Base-by-base conservation (phyloP, 1,284 basidiomycete genomes). In the Boletus sp. region DNA sequence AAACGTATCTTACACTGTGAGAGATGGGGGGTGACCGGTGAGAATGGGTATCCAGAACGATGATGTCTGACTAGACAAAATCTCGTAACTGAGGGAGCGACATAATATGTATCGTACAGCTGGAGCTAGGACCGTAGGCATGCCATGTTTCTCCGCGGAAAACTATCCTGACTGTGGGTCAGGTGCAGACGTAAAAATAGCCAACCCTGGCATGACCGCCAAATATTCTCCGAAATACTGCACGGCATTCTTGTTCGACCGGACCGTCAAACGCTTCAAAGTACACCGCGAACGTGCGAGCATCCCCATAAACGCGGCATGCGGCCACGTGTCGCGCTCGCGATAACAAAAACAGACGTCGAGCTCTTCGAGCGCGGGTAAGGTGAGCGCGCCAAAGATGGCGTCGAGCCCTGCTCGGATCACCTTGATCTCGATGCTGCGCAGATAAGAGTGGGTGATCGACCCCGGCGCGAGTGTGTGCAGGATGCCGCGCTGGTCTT, bases 281-380 rank as follows among this genome's bases (percentile, higher is more conserved):
- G 46, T 1, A 38, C 62, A 66, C 3, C 49, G 52, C 8, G 65
- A 65, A 7, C 63, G 62, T 5, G 6, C 9, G 3, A 67, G 4
- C 48, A 65, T 55, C 22, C 47, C 52, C 41, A 57, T 33, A 25
- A 65, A 65, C n/a, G 59, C 26, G 1, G 34, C 33, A 14, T 68
- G 63, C 0, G 66, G 63, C 63, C 63, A 65, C 2, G 30, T 25
- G 12, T 65, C 58, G 25, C 57, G 57, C 20, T 62, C 62, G 13
- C 60, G 60, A 23, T 54, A 61, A 26, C 62, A 67, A 41, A 69
- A 65, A 20, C 60, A 63, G 7, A 65, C 39, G 13, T 69, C 63
- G 17, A 65, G 52, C 20, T 67, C 66, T n/a, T 68, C 57, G 25
- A 65, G 60, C 8, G 53, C 60, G 8, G 63, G 64, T 19, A 67